Evolutionary conservation across 208 protist genomes (phyloP), one percentile per base, ranked within the genome.

Genomic region (Trypanosoma vivax): DNA sequence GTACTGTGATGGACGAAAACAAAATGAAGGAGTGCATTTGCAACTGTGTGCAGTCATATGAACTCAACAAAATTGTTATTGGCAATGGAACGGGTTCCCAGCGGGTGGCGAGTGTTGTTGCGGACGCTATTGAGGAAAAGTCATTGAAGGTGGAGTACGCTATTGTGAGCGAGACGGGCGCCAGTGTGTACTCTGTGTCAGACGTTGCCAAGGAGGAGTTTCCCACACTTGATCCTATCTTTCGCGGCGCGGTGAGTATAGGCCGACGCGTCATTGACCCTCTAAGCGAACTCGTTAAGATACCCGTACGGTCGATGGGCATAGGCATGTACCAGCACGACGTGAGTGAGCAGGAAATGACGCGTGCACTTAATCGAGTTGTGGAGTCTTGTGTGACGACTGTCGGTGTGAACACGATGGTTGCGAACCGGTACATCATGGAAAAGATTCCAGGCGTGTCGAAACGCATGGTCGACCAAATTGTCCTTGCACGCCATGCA

Each of bases 291-390:
- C 68, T 94, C 18, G 83, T 91, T 6, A 96, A 94, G 71, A 84
- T 96, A 45, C 80, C 83, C 1, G 83, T 91, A 29, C 72, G 70
- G 33, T 79, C 74, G 60, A 81, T 96, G 72, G 90, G 90, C 25
- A 89, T 96, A 29, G 90, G 90, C 16, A 86, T 90, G 80, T 96
- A 96, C 65, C 90, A 96, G 64, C 79, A 94, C 62, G 90, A 96
- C 60, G 72, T 94, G 18, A 79, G 79, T 39, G 76, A 85, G 43
- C 71, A 60, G 24, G 70, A 75, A 46, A 66, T 92, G 52, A 24
- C 65, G 41, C 60, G 50, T 41, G 70, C 63, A 55, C 64, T 96
- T 39, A 56, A 59, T 50, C 54, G 63, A 37, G 79, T 83, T 35
- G 65, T 93, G 21, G 70, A 90, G 70, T 84, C 76, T 13, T 86